These are phyloP conservation scores for Apostasia ramifera DNA, from an alignment of 106 monocot genomes.

Conservation along the genomic window DNA sequence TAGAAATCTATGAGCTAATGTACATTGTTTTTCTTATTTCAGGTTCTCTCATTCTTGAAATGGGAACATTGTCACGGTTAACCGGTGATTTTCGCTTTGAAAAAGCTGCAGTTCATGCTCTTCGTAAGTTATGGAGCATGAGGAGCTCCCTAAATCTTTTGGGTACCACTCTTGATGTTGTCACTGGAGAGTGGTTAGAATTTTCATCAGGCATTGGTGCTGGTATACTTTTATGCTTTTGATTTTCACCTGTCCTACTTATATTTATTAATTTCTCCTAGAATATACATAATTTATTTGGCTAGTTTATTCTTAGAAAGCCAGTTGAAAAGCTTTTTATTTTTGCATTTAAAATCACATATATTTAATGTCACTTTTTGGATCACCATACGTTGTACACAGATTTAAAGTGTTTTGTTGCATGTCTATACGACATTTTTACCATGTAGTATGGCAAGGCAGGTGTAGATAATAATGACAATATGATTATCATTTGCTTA, in stretches of 20 bases:
- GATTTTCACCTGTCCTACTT: background rate
- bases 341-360: no score
- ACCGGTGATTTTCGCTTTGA: conserved; percentile 79
- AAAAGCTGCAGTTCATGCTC: conserved; percentile 72
- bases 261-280: no score
- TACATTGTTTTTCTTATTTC: conserved; percentile 5
- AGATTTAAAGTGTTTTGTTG: no score
- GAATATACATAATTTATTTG: no score
- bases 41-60: conserved; percentile 99
- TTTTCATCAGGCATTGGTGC: conserved; percentile 90
- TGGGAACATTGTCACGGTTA: conserved; percentile 80
- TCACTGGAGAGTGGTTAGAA: conserved; percentile 84
- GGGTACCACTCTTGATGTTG: conserved; percentile 84
- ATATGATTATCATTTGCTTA: no score
- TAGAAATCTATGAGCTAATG: background rate
- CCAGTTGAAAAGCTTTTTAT: no score
- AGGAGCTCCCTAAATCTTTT: conserved; percentile 89
- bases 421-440: no score
- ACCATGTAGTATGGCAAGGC: no score
- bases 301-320: no score
- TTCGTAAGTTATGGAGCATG: conserved; percentile 92
- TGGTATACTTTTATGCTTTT: conserved; percentile 40
- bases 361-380: no score
- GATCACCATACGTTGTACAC: no score
- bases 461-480: no score